Percentiles rank a stretch among this genome's conserved stretches.
Evolutionary conservation across 1,284 basidiomycete genomes (phyloP).

Genomic region (Volvariella volvacea): DNA sequence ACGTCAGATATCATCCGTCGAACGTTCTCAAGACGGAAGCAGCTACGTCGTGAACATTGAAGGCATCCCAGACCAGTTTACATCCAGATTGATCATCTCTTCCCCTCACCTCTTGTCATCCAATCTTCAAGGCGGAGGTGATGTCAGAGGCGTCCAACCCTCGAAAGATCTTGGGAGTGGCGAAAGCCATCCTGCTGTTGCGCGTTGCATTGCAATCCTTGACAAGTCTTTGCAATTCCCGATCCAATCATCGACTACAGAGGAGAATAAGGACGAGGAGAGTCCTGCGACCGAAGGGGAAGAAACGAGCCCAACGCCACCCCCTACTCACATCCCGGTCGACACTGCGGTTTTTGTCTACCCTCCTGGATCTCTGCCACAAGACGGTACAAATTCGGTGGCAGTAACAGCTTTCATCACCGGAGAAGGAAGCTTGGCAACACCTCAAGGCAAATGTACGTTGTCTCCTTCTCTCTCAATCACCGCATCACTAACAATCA

Average conservation of each 20-base stretch:
- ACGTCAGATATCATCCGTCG: constrained; percentile 40
- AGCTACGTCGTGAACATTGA: constrained; percentile 42
- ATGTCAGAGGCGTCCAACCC: too few relatives aligned
- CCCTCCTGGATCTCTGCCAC: constrained; percentile 65
- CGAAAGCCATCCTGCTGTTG: constrained; percentile 23
- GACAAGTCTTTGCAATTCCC: constrained; percentile 40
- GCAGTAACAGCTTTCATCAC: constrained; percentile 62
- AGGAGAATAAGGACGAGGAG: constrained; percentile 13
- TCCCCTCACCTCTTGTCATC: constrained; percentile 24
- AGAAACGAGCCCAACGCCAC: constrained; percentile 9
- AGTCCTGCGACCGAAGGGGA: constrained; percentile 14
- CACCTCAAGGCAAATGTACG: constrained; percentile 81
- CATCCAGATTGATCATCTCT: constrained; percentile 35
- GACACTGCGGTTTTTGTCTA: constrained; percentile 80
- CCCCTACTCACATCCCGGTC: constrained; percentile 21
- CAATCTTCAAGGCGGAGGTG: constrained; percentile 13
- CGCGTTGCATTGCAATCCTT: constrained; percentile 66
- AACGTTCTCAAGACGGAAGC: constrained; percentile 13
- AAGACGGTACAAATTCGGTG: constrained; percentile 35
- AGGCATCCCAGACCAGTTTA: constrained; percentile 50
- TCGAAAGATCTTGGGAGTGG: too few relatives aligned
- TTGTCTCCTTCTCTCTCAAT: constrained; percentile 8
- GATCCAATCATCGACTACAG: constrained; percentile 12
- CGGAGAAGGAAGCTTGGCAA: constrained; percentile 81
- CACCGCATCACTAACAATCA: constrained; percentile 3